phyloP scores from a whole-genome alignment of 2,329 filamentous ascomycete species.

The Aspergillus sp. region DNA sequence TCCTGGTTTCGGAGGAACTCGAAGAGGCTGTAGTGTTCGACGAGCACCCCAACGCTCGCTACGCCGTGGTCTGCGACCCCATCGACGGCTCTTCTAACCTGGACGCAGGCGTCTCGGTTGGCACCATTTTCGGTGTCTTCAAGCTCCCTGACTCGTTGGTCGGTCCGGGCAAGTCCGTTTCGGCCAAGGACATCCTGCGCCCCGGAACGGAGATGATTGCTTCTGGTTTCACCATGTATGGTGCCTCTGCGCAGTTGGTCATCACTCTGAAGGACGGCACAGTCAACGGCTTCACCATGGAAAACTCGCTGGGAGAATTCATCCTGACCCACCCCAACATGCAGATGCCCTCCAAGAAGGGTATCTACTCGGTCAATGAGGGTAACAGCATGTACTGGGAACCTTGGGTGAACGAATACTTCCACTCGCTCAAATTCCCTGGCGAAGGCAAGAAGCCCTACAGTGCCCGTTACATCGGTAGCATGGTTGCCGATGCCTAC shows the following conservation, averaged over 20 bases:
- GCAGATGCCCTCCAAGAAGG: slow-evolving; percentile 67
- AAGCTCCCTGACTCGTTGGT: slow-evolving; percentile 64
- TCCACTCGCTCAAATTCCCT: slow-evolving; percentile 79
- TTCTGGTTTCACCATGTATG: slow-evolving; percentile 99
- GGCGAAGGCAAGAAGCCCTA: slow-evolving; percentile 71
- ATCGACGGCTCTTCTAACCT: slow-evolving; percentile 98
- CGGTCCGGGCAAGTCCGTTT: slow-evolving; percentile 48
- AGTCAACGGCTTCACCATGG: slow-evolving; percentile 97
- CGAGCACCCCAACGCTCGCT: slow-evolving; percentile 64
- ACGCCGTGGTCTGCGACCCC: slow-evolving; percentile 93
- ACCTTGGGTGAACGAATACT: slow-evolving; percentile 76
- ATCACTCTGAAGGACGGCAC: slow-evolving; percentile 88
- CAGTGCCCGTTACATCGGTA: slow-evolving; percentile 88
- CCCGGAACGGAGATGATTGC: slow-evolving; percentile 88
- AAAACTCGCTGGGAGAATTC: slow-evolving; percentile 95
- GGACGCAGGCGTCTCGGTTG: slow-evolving; percentile 93
- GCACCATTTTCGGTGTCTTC: slow-evolving; percentile 94
- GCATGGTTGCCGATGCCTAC: slow-evolving; percentile 98
- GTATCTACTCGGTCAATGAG: slow-evolving; percentile 98
- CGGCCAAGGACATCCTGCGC: slow-evolving; percentile 66
- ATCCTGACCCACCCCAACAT: slow-evolving; percentile 96
- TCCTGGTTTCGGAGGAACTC: slow-evolving; percentile 97
- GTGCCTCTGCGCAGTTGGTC: slow-evolving; percentile 89
- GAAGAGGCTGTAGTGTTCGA: slow-evolving; percentile 84
- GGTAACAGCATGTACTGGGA: slow-evolving; percentile 97